Percentiles rank a stretch among this genome's conserved stretches.
These are phyloP conservation scores for Talaromyces proteolyticus DNA, from an alignment of 495 filamentous ascomycete genomes.

Conservation along the genomic window DNA sequence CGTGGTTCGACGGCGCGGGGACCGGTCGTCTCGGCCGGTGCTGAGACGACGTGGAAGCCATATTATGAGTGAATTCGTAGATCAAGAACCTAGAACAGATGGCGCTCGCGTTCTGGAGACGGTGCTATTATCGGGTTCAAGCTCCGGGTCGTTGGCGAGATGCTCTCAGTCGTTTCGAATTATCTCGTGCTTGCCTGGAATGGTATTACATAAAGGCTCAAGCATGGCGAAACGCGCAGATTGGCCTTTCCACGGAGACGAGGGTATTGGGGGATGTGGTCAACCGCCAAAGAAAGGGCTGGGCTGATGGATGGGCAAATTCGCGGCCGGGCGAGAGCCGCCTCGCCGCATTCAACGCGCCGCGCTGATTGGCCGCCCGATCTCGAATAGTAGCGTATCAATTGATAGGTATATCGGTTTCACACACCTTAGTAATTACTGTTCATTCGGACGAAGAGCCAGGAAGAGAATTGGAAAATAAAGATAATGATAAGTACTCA, in stretches of 20 bases:
- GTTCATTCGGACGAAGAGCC: too few relatives aligned
- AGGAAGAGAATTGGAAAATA: too few relatives aligned
- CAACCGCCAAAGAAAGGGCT: background rate
- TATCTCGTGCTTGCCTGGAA: background rate
- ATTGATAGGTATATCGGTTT: too few relatives aligned
- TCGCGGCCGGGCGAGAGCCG: background rate
- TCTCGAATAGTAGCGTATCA: background rate
- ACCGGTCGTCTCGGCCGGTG: constrained; percentile 30
- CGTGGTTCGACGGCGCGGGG: constrained; percentile 39
- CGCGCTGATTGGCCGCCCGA: background rate
- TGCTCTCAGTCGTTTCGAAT: background rate
- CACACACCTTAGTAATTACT: too few relatives aligned
- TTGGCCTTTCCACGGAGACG: too few relatives aligned
- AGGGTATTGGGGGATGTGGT: too few relatives aligned
- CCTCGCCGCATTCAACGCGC: background rate
- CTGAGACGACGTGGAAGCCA: constrained; percentile 17
- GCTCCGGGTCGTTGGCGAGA: background rate
- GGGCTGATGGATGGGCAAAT: background rate
- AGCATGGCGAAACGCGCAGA: constrained; percentile 1
- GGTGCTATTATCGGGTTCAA: background rate
- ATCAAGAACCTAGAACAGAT: too few relatives aligned
- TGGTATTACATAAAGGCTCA: background rate
- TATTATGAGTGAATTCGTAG: too few relatives aligned
- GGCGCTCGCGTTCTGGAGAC: background rate
- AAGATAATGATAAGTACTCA: background rate